Evolutionary conservation across 1,284 basidiomycete species (phyloP).

Genomic region (Cutaneotrichosporon daszewskae): DNA sequence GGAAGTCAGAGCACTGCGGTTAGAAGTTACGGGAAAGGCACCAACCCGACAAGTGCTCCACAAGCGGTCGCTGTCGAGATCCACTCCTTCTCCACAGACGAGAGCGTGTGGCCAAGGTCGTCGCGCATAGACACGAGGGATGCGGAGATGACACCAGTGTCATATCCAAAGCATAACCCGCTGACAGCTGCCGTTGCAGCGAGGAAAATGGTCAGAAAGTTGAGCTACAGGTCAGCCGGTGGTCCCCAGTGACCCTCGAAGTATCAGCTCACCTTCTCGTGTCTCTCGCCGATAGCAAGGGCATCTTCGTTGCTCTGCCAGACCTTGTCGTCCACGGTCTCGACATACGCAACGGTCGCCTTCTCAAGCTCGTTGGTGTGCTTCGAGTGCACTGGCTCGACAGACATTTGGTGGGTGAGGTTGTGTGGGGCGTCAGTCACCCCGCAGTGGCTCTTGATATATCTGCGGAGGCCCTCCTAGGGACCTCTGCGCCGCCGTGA

Average conservation of each 20-base stretch:
- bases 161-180: slow-evolving; percentile 38
- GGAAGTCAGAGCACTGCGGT: slow-evolving; percentile 35
- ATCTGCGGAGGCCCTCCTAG: too few relatives aligned
- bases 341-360: slow-evolving; percentile 16
- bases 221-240: slow-evolving; percentile 13
- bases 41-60: slow-evolving; percentile 68
- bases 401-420: too few relatives aligned
- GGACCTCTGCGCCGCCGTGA: too few relatives aligned
- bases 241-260: too few relatives aligned
- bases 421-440: too few relatives aligned
- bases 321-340: slow-evolving; percentile 14
- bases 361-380: too few relatives aligned
- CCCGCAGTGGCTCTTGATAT: too few relatives aligned
- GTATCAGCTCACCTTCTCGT: slow-evolving; percentile 28
- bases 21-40: too few relatives aligned
- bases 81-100: slow-evolving; percentile 67
- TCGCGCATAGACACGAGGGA: slow-evolving; percentile 65
- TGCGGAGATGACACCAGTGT: slow-evolving; percentile 46
- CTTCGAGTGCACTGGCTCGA: too few relatives aligned
- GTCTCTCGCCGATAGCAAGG: slow-evolving; percentile 25
- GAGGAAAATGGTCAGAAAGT: slow-evolving; percentile 24
- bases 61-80: slow-evolving; percentile 71
- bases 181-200: slow-evolving; percentile 28
- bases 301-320: slow-evolving; percentile 10
- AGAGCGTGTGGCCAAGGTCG: slow-evolving; percentile 61